Base-by-base conservation (phyloP, 176 grass and related monocot species). In the Alloteropsis semialata region DNA sequence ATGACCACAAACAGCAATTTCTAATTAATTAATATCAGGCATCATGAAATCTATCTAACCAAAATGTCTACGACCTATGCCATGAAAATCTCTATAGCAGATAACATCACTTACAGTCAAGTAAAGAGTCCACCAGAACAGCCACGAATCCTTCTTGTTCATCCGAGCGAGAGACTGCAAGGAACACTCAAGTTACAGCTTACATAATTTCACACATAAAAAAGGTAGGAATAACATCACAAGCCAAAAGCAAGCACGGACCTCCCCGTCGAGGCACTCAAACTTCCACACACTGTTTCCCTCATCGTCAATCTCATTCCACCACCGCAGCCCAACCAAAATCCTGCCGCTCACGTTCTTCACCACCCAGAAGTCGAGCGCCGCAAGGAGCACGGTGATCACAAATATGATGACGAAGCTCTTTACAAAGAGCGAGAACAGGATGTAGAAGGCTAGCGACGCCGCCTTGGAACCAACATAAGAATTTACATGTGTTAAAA, bases 61-160 rank as follows among this genome's bases (percentile, higher is more conserved):
- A 0, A 10, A 62, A 63, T 73, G 55, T 22, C 58, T 33, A 63
- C 29, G 8, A 56, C 65, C 16, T 39, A 80, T 22, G 43, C 14
- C 21, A 44, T 43, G 43, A 17, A 24, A 50, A 10, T 15, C 11
- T 59, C 29, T 59, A 51, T 51, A 72, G 54, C 10, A 76, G 81
- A 79, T 44, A 60, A 76, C 38, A 50, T 38, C 27, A 84, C 96
- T 90, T 75, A 99, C 96, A 32, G 87, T 87, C 69, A 99, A 86
- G 87, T 99, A 99, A 60, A 99, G 93, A 36, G 96, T 99, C 96
- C 93, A 99, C 96, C 96, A 99, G 83, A 99, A 99, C 33, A 99
- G 87, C 96, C 96, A 99, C 0, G 96, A 96, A 55, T 99, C 96
- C 83, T 99, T 99, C 66, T 99, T 99, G 70, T 96, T 96, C 96